A percentile compares a stretch with the other conserved stretches of the same genome.
Evolutionary conservation across 192 early-diverging fungal species (phyloP).

Genomic region (Chytriomyces sp.): DNA sequence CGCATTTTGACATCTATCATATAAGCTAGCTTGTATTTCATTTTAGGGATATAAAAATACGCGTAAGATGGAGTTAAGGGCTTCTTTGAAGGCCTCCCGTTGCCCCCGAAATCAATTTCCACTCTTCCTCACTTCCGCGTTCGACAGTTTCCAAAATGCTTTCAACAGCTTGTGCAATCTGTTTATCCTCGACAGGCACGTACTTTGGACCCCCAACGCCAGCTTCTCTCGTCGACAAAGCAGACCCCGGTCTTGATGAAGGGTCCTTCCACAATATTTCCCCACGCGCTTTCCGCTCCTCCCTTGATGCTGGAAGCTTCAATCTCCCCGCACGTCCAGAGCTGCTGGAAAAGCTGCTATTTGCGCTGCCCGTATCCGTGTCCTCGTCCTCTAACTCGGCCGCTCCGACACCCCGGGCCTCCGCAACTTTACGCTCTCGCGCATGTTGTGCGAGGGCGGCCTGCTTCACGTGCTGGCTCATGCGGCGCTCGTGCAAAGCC

Average conservation of each 20-base stretch:
- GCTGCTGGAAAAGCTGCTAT: not conserved
- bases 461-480: not conserved
- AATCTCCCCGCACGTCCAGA: not conserved
- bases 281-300: constrained; percentile 22
- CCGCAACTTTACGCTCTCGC: not conserved
- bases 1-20: too few relatives aligned
- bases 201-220: not conserved
- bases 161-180: constrained; percentile 15
- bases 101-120: constrained; percentile 14
- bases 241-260: not conserved
- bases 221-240: not conserved
- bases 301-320: constrained; percentile 4
- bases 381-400: not conserved
- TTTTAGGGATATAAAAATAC: not conserved
- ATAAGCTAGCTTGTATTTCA: too few relatives aligned
- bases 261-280: constrained; percentile 26
- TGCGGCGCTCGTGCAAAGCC: too few relatives aligned
- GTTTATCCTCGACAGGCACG: constrained; percentile 6
- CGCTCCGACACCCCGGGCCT: not conserved
- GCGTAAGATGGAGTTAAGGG: not conserved
- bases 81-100: not conserved
- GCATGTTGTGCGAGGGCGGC: not conserved
- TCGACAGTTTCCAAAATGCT: not conserved
- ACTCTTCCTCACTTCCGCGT: constrained; percentile 15
- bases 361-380: not conserved